Evolutionary conservation across 805 yeast species (phyloP).

Genomic region (Saccharomycopsis fermentans): DNA sequence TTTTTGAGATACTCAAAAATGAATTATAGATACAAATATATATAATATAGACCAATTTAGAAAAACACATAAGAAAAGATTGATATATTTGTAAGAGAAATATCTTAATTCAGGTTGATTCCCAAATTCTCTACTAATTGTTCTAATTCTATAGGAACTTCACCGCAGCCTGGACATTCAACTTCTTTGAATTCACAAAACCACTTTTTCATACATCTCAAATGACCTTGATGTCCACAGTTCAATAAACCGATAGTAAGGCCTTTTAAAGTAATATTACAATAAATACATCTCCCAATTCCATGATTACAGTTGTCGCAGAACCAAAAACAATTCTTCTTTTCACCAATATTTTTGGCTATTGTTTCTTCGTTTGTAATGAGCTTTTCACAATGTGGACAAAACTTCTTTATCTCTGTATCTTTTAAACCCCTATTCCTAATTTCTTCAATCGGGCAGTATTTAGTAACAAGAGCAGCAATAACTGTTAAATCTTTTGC

Average conservation of each 20-base stretch:
- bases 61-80: not conserved
- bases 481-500: slow-evolving; percentile 41
- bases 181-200: slow-evolving; percentile 49
- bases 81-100: not conserved
- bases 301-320: slow-evolving; percentile 59
- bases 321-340: slow-evolving; percentile 66
- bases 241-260: slow-evolving; percentile 46
- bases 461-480: slow-evolving; percentile 47
- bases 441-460: slow-evolving; percentile 26
- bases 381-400: slow-evolving; percentile 50
- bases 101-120: not conserved
- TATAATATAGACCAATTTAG: not conserved
- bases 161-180: slow-evolving; percentile 57
- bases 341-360: slow-evolving; percentile 25
- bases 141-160: slow-evolving; percentile 9
- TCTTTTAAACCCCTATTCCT: slow-evolving; percentile 23
- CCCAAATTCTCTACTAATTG: slow-evolving; percentile 1
- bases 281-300: slow-evolving; percentile 64
- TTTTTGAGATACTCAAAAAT: not conserved
- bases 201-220: slow-evolving; percentile 73
- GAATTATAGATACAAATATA: not conserved
- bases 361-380: slow-evolving; percentile 42
- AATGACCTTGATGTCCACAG: slow-evolving; percentile 88
- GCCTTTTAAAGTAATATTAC: slow-evolving; percentile 70
- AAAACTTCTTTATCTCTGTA: slow-evolving; percentile 39